Conservation (phyloP, 257 asterid species). For the Scutellaria barbata region DNA sequence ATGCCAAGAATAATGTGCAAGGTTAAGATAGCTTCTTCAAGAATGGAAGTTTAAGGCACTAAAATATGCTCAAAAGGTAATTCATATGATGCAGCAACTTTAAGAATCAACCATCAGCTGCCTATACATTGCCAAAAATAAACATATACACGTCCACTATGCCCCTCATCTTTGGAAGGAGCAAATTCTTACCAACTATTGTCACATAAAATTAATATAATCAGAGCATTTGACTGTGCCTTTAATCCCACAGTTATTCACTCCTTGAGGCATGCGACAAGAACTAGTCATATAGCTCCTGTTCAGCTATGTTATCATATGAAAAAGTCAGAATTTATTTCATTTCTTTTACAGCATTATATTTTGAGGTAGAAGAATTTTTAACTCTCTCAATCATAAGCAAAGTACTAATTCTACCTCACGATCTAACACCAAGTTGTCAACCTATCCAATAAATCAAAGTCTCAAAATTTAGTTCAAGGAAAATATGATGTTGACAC, state of each 20-base stretch:
- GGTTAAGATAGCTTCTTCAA: neutral
- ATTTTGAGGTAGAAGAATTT: neutral
- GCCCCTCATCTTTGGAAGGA: neutral
- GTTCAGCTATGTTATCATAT: neutral
- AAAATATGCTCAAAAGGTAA: neutral
- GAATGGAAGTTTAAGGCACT: slow-evolving; percentile 6
- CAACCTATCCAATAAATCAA: neutral
- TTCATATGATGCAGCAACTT: neutral
- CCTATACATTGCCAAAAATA: neutral
- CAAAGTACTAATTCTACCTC: slow-evolving; percentile 8
- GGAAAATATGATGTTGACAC: neutral
- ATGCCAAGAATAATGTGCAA: slow-evolving; percentile 1
- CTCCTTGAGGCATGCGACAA: slow-evolving; percentile 9
- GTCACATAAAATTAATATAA: neutral
- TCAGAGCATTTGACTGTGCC: neutral
- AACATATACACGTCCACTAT: neutral
- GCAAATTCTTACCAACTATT: slow-evolving; percentile 18
- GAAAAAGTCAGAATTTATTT: neutral
- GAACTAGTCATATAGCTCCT: slow-evolving; percentile 17
- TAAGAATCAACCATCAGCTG: neutral
- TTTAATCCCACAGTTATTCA: neutral
- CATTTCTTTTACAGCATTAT: slow-evolving; percentile 1
- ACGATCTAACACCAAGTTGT: neutral
- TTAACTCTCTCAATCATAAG: slow-evolving; percentile 1
- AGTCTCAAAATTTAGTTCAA: neutral